Evolutionary conservation across 2,329 filamentous ascomycete genomes (phyloP), one percentile per base, ranked within the genome.

Genomic region (Hyphodiscus sp.): DNA sequence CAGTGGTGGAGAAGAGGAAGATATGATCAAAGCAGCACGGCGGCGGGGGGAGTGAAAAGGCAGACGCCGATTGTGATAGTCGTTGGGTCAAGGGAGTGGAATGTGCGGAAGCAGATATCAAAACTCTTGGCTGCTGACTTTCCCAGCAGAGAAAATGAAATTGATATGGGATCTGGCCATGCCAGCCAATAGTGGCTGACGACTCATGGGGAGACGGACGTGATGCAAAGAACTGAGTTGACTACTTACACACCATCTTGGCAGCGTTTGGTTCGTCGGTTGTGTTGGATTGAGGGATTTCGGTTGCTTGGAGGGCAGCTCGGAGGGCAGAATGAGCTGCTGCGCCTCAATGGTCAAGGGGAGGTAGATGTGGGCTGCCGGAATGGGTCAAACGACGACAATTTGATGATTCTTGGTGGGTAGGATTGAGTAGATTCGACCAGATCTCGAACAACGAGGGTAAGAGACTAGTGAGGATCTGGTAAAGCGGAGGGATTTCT

Each of bases 221-320:
- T 18, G 45, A 15, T 7, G 71, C 70, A 4, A 44, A 49, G 43
- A 50, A 20, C 45, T n/a, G 50, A 46, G 9, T 41, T n/a, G n/a
- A n/a, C n/a, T 19, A 61, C 58, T 61, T 54, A 61, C 58, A 57
- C 41, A 59, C 52, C 58, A 61, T 61, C 53, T 56, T 61, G 51
- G 53, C 54, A 52, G 30, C 44, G 29, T 38, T 30, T 9, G 19
- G 26, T 20, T 45, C 33, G 33, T 38, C 33, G 33, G 33, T 38
- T 13, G 33, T 38, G 16, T 20, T 23, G 47, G 33, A 18, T 38
- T 10, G 33, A 38, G 33, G 33, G 11, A 4, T 6, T 38, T 38
- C 13, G 4, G 33, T 38, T 2, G 11, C 33, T 38, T 13, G 33
- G 33, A 51, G 43, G 30, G 38, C 16, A 26, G 18, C 19, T 15